Base-by-base conservation (phyloP, 306 rosid species). In the Carpinus fangiana region DNA sequence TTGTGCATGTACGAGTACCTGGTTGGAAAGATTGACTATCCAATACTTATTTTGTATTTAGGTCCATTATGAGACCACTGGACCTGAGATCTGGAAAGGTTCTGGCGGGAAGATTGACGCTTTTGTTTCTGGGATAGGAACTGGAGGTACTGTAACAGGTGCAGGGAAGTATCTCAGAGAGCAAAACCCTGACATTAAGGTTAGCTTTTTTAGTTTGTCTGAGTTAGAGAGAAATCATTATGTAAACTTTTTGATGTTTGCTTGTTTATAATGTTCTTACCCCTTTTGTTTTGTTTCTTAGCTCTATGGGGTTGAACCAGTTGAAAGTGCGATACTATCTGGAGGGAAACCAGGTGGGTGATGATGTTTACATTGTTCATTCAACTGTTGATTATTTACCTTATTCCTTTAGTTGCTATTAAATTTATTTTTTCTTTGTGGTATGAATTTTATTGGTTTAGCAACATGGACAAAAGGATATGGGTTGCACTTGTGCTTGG, bases 21-120 rank as follows among this genome's bases (percentile, higher is more conserved):
- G 51, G 41, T 68, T 69, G 59, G 62, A 64, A 59, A 52, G 72
- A 75, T 73, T 83, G 79, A 38, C 51, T 51, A 12, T 73, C 70
- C 26, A 8, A 53, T 60, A 0, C 54, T 53, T 54, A 31, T 17
- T 31, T 14, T 78, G 66, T 73, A 16, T 80, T 75, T 82, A 93
- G 98, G 45, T 93, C 70, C 98, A 93, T 81, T 93, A 93, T 79
- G 96, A 93, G 82, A 93, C 98, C 69, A 91, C 96, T 61, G 98
- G 98, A 77, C 96, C 98, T 34, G 98, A 94, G 88, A 88, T 94
- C n/a, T 94, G 98, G 98, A 87, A 82, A 77, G 84, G 93, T 74
- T 76, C 97, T 1, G 79, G 77, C 68, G 94, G 90, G 31, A 90
- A 94, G 84, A 87, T 90, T n/a, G 96, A 92, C 59, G 94, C 91